Evolutionary conservation across 1,284 basidiomycete species (phyloP).

Genomic region (Tremellales sp.): DNA sequence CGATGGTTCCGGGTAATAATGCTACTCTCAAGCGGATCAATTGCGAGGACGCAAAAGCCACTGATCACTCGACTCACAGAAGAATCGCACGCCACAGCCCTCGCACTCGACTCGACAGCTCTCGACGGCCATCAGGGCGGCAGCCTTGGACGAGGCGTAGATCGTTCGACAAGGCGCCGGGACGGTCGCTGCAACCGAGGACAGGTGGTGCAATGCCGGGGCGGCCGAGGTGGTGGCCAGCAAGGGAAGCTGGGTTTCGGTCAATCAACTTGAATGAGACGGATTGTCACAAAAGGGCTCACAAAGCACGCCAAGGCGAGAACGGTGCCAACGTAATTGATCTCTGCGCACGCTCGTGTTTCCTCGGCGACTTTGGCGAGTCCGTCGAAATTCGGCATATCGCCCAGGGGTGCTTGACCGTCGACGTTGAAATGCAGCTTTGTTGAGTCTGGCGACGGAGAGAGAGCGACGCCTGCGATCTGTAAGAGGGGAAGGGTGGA

Average conservation of each 20-base stretch:
- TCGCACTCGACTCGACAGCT: constrained; percentile 60
- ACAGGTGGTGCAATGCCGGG: constrained; percentile 74
- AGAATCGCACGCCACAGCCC: constrained; percentile 46
- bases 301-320: constrained; percentile 51
- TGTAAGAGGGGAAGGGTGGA: constrained; percentile 73
- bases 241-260: constrained; percentile 62
- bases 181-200: constrained; percentile 72
- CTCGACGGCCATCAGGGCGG: constrained; percentile 70
- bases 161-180: constrained; percentile 81
- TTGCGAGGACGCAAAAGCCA: background rate
- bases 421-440: constrained; percentile 5
- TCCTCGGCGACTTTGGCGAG: constrained; percentile 47
- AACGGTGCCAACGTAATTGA: constrained; percentile 52
- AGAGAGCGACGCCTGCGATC: constrained; percentile 57
- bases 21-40: constrained; percentile 42
- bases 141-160: constrained; percentile 80
- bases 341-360: constrained; percentile 43
- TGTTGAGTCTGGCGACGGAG: constrained; percentile 1
- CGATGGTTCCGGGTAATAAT: constrained; percentile 50
- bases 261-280: background rate
- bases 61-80: constrained; percentile 28
- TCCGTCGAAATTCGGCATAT: constrained; percentile 32
- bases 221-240: constrained; percentile 63
- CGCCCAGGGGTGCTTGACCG: constrained; percentile 1
- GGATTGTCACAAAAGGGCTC: constrained; percentile 11